These are phyloP conservation scores for Erucastrum elatum DNA, from an alignment of 345 rosid species.

Conservation along the genomic window DNA sequence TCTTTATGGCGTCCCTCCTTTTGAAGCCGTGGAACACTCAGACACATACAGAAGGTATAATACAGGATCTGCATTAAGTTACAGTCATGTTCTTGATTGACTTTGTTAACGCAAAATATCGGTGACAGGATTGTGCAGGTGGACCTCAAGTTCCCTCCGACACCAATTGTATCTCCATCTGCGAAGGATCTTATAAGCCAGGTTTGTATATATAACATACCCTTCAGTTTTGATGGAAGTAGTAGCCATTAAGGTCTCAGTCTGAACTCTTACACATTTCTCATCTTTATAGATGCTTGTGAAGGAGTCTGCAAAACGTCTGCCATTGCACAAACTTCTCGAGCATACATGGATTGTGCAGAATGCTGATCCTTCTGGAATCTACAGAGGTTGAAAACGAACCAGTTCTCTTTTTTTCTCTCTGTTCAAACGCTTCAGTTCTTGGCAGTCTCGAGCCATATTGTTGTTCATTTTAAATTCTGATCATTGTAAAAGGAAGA, in stretches of 20 bases:
- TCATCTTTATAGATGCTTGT: conserved; percentile 75
- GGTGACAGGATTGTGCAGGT: conserved; percentile 86
- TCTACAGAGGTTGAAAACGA: conserved; percentile 53
- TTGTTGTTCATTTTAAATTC: not conserved
- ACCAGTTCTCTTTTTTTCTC: not conserved
- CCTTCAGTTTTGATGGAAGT: not conserved
- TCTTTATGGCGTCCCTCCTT: conserved; percentile 85
- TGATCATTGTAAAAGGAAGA: not conserved
- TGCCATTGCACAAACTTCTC: conserved; percentile 83
- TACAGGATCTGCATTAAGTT: not conserved
- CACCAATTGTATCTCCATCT: conserved; percentile 80
- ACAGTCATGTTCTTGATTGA: not conserved
- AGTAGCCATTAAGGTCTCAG: not conserved
- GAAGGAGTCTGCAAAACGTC: conserved; percentile 77
- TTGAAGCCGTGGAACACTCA: conserved; percentile 91
- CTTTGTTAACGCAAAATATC: conserved; percentile 2
- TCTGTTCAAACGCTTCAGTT: conserved; percentile 13
- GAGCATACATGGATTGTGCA: conserved; percentile 98
- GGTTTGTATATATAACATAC: conserved; percentile 41
- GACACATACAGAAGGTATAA: conserved; percentile 85
- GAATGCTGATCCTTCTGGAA: conserved; percentile 90
- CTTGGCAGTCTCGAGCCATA: conserved; percentile 27
- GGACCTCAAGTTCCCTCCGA: conserved; percentile 87
- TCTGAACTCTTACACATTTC: conserved; percentile 2
- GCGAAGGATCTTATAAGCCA: conserved; percentile 92